Evolutionary conservation across 352 stramenopile genomes (phyloP).

Genomic region (Phytophthora chlamydospora): DNA sequence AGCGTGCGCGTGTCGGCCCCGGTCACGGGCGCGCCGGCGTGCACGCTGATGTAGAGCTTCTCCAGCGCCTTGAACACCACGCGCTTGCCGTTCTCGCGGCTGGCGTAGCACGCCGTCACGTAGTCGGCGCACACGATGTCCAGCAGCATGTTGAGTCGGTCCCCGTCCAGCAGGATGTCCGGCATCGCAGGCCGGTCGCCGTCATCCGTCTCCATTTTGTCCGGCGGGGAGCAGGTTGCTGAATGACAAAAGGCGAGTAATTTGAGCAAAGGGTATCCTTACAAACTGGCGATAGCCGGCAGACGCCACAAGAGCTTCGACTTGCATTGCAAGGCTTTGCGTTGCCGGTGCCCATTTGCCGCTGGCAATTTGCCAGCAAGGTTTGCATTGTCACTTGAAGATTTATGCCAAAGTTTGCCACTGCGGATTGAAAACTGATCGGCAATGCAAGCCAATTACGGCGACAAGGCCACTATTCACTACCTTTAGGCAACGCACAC

Average conservation of each 20-base stretch:
- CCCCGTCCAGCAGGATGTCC: conserved; percentile 72
- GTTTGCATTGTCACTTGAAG: too few relatives aligned
- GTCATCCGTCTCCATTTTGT: conserved; percentile 23
- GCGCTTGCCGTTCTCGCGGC: conserved; percentile 82
- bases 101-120: conserved; percentile 86
- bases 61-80: conserved; percentile 79
- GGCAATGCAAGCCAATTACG: conserved; percentile 1
- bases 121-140: conserved; percentile 88
- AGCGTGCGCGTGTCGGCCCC: conserved; percentile 21
- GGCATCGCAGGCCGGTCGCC: conserved; percentile 41
- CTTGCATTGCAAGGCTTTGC: conserved; percentile 6
- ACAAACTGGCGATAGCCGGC: conserved; percentile 19
- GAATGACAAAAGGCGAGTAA: conserved; percentile 13
- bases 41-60: conserved; percentile 82
- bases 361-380: too few relatives aligned
- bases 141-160: conserved; percentile 85
- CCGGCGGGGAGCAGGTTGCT: conserved; percentile 1
- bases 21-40: conserved; percentile 37
- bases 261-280: conserved; percentile 16
- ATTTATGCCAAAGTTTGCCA: too few relatives aligned
- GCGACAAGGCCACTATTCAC: conserved; percentile 7
- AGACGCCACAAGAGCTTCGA: conserved; percentile 7
- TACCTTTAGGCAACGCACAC: conserved; percentile 29
- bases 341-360: conserved; percentile 14
- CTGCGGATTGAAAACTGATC: too few relatives aligned